phyloP scores from a whole-genome alignment of 352 stramenopile genomes.

The Globisporangium cederbergense region DNA sequence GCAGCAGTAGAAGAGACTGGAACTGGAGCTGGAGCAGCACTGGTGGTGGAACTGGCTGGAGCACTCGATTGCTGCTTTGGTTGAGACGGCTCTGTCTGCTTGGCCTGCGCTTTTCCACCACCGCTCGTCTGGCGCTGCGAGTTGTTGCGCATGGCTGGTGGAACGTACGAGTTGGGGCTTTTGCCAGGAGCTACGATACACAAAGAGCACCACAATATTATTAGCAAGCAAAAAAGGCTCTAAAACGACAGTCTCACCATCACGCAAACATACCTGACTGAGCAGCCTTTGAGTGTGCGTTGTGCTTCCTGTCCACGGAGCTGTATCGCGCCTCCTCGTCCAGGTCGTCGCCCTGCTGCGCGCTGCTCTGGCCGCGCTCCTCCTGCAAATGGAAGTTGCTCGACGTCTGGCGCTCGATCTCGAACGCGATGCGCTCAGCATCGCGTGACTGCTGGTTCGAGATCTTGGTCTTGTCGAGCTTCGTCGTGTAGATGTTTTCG shows the following conservation, averaged over 20 bases:
- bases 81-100: constrained; percentile 5
- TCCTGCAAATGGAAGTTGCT: constrained; percentile 95
- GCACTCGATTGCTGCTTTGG: constrained; percentile 12
- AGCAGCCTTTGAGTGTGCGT: constrained; percentile 5
- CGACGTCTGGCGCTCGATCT: constrained; percentile 92
- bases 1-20: constrained; percentile 7
- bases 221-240: background rate
- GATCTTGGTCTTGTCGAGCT: constrained; percentile 92
- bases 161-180: constrained; percentile 55
- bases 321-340: constrained; percentile 97
- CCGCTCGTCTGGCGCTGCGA: constrained; percentile 36
- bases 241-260: background rate
- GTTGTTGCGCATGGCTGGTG: constrained; percentile 62
- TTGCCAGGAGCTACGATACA: constrained; percentile 10
- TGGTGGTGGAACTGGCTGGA: background rate
- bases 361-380: constrained; percentile 85
- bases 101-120: constrained; percentile 20
- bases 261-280: background rate
- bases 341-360: constrained; percentile 61
- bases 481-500: constrained; percentile 98
- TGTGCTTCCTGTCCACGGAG: constrained; percentile 79
- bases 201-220: background rate
- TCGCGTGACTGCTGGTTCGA: constrained; percentile 81
- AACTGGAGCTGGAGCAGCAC: constrained; percentile 4
- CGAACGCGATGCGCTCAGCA: constrained; percentile 91